Evolutionary conservation across 1,139 yeast genomes (phyloP).

Genomic region (Hansenula lynferdii): DNA sequence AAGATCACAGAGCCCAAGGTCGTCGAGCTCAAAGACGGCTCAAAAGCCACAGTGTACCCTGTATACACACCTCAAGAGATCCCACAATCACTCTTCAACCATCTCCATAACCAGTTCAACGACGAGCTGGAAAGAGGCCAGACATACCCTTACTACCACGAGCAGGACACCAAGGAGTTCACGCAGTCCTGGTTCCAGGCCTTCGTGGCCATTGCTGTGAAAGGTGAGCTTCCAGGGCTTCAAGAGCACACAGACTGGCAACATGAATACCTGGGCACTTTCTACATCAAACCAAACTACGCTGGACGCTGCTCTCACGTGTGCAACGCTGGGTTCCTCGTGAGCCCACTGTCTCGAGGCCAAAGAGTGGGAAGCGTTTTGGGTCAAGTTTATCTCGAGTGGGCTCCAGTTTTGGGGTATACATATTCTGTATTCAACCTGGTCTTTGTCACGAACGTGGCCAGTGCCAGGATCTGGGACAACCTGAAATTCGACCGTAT

Average conservation of each 20-base stretch:
- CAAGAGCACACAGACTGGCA: conserved; percentile 33
- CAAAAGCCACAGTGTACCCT: conserved; percentile 82
- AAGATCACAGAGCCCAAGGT: conserved; percentile 38
- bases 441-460: conserved; percentile 69
- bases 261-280: conserved; percentile 52
- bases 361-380: conserved; percentile 52
- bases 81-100: conserved; percentile 68
- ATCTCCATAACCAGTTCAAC: conserved; percentile 73
- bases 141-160: conserved; percentile 72
- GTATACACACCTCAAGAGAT: conserved; percentile 51
- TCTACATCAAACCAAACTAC: conserved; percentile 76
- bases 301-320: conserved; percentile 72
- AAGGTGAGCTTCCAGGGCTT: conserved; percentile 21
- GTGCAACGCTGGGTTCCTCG: conserved; percentile 78
- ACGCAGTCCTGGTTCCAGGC: conserved; percentile 81
- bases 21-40: conserved; percentile 66
- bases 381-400: conserved; percentile 53
- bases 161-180: conserved; percentile 60
- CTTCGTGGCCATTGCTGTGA: conserved; percentile 53
- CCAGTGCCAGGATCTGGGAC: conserved; percentile 73
- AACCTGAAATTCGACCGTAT: conserved; percentile 65
- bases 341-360: conserved; percentile 51
- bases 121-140: conserved; percentile 80
- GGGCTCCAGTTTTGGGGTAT: conserved; percentile 73
- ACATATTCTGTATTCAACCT: conserved; percentile 77